Conservation (phyloP, 2,329 filamentous ascomycete genomes). For the Trichoderma breve region DNA sequence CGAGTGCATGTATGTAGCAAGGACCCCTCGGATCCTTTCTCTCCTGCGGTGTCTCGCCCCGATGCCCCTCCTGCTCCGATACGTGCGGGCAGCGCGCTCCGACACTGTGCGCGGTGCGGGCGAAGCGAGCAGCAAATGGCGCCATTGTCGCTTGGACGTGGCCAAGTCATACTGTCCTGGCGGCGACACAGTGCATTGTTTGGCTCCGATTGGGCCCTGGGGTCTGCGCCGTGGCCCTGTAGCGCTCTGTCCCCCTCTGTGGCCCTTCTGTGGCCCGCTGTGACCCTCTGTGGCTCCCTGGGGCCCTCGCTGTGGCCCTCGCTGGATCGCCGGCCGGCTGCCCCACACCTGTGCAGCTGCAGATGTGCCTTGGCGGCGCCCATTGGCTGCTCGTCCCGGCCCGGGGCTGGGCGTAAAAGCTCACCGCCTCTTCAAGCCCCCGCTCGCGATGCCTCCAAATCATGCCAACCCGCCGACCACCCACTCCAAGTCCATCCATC, state of each 20-base stretch:
- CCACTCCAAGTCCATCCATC: slow-evolving; percentile 12
- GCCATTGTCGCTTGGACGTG: slow-evolving; percentile 6
- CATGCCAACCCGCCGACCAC: slow-evolving; percentile 19
- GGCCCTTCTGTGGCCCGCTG: slow-evolving; percentile 9
- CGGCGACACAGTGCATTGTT: slow-evolving; percentile 13
- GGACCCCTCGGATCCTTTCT: slow-evolving; percentile 10
- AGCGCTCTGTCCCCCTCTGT: slow-evolving; percentile 7
- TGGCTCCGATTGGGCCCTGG: slow-evolving; percentile 13
- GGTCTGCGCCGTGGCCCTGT: slow-evolving; percentile 9
- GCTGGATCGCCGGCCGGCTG: slow-evolving; percentile 28
- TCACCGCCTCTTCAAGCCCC: slow-evolving; percentile 40
- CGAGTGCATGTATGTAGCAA: not conserved
- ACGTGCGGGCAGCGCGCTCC: not conserved
- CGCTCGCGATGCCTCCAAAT: slow-evolving; percentile 23
- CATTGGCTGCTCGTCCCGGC: slow-evolving; percentile 37
- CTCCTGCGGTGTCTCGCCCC: slow-evolving; percentile 3
- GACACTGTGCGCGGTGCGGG: not conserved
- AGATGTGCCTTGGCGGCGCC: slow-evolving; percentile 31
- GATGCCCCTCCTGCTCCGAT: slow-evolving; percentile 1
- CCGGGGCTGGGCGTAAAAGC: slow-evolving; percentile 33
- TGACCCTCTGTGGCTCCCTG: slow-evolving; percentile 23
- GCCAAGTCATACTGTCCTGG: slow-evolving; percentile 1
- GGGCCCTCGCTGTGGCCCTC: slow-evolving; percentile 21
- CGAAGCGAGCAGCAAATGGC: not conserved
- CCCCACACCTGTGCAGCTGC: slow-evolving; percentile 32